Evolutionary conservation across 305 asterid genomes (phyloP).

Genomic region (Fraxinus angustifolia): DNA sequence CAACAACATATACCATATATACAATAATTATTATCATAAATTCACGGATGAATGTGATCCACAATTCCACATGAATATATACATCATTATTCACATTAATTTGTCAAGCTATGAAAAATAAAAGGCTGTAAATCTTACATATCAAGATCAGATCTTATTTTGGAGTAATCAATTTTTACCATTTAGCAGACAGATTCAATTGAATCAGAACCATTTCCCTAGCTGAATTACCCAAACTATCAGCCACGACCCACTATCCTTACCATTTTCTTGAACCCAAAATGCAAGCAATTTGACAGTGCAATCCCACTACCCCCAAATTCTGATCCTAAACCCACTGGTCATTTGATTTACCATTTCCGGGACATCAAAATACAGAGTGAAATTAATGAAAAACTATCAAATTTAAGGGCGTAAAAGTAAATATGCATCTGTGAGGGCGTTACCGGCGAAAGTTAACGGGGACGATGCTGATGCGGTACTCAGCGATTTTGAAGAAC

Average conservation of each 20-base stretch:
- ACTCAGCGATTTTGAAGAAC: too few relatives aligned
- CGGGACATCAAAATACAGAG: too few relatives aligned
- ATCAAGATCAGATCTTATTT: constrained; percentile 4
- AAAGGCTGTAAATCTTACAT: not conserved
- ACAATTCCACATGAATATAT: constrained; percentile 28
- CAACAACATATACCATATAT: constrained; percentile 19
- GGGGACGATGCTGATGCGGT: too few relatives aligned
- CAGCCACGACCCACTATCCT: constrained; percentile 55
- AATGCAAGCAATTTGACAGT: constrained; percentile 80
- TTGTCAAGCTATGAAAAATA: constrained; percentile 14
- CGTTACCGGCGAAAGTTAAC: too few relatives aligned
- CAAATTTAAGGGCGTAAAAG: too few relatives aligned
- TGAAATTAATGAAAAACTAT: too few relatives aligned
- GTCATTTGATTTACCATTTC: too few relatives aligned
- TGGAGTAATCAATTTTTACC: constrained; percentile 17
- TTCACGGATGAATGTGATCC: not conserved
- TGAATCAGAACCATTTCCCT: constrained; percentile 55
- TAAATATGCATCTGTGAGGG: too few relatives aligned
- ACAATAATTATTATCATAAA: constrained; percentile 8
- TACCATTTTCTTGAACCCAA: constrained; percentile 62
- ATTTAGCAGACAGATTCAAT: constrained; percentile 49
- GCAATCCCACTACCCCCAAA: constrained; percentile 81
- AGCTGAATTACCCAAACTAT: too few relatives aligned
- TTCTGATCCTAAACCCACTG: too few relatives aligned
- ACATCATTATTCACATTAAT: constrained; percentile 40